phyloP scores from a whole-genome alignment of 208 protist species.

The Wallacemonas rigidus region DNA sequence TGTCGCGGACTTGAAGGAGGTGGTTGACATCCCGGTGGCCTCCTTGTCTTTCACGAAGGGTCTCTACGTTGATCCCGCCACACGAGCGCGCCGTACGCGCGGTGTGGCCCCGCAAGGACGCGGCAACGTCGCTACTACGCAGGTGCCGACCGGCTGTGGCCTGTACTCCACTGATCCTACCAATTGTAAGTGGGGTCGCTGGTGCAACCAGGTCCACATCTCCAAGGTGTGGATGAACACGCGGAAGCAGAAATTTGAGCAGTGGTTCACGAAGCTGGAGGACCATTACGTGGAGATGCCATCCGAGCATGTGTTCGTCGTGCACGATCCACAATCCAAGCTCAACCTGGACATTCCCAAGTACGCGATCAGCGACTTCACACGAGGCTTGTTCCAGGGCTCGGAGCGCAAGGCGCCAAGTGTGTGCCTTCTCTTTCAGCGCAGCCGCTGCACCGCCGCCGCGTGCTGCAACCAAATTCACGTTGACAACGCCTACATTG shows the following conservation, averaged over 20 bases:
- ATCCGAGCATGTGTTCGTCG: slow-evolving; percentile 57
- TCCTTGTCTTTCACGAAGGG: slow-evolving; percentile 75
- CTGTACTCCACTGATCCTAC: slow-evolving; percentile 72
- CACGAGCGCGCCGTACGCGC: slow-evolving; percentile 54
- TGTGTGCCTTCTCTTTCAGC: slow-evolving; percentile 86
- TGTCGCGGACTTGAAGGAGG: slow-evolving; percentile 79
- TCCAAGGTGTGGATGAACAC: slow-evolving; percentile 66
- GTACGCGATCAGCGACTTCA: slow-evolving; percentile 66
- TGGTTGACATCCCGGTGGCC: slow-evolving; percentile 67
- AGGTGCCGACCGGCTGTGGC: slow-evolving; percentile 80
- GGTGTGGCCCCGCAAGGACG: slow-evolving; percentile 24
- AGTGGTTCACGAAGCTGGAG: slow-evolving; percentile 75
- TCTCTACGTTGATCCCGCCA: slow-evolving; percentile 73
- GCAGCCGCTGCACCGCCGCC: slow-evolving; percentile 74
- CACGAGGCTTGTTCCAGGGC: slow-evolving; percentile 82
- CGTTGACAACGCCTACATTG: slow-evolving; percentile 63
- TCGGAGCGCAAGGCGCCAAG: slow-evolving; percentile 72
- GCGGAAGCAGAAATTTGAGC: slow-evolving; percentile 72
- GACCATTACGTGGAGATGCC: slow-evolving; percentile 49
- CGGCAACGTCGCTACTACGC: slow-evolving; percentile 51
- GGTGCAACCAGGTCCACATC: slow-evolving; percentile 90
- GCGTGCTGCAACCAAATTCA: slow-evolving; percentile 90
- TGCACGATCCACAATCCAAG: slow-evolving; percentile 83
- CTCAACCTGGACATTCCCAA: slow-evolving; percentile 62
- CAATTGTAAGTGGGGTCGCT: slow-evolving; percentile 83